phyloP scores from a whole-genome alignment of 2,329 filamentous ascomycete genomes.

The Eutypa lata region DNA sequence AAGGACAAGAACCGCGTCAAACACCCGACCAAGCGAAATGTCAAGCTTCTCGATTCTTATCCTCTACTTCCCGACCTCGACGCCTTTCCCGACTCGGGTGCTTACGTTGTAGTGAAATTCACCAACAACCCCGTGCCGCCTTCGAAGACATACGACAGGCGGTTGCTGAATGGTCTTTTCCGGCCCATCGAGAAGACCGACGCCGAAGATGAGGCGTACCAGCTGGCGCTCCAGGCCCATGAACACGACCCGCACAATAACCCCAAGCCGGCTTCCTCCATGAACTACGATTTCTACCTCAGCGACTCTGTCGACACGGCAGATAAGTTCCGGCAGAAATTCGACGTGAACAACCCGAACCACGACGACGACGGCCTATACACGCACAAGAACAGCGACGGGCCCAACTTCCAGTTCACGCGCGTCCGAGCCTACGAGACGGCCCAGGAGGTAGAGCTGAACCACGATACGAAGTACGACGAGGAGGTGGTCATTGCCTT shows the following conservation, averaged over 20 bases:
- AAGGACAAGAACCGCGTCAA: slow-evolving; percentile 52
- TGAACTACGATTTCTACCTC: slow-evolving; percentile 68
- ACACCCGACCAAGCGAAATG: slow-evolving; percentile 56
- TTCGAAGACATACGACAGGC: slow-evolving; percentile 53
- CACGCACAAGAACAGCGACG: slow-evolving; percentile 44
- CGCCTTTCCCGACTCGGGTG: slow-evolving; percentile 67
- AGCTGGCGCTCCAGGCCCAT: slow-evolving; percentile 49
- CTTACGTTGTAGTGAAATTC: slow-evolving; percentile 69
- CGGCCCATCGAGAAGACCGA: slow-evolving; percentile 55
- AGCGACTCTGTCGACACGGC: slow-evolving; percentile 46
- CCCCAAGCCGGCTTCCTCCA: slow-evolving; percentile 54
- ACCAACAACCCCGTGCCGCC: slow-evolving; percentile 60
- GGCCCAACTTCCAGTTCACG: slow-evolving; percentile 57
- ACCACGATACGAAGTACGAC: slow-evolving; percentile 58
- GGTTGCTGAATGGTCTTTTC: slow-evolving; percentile 60
- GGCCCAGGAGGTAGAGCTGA: slow-evolving; percentile 52
- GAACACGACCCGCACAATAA: slow-evolving; percentile 54
- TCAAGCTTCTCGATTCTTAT: slow-evolving; percentile 57
- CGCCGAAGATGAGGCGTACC: slow-evolving; percentile 51
- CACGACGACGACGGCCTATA: slow-evolving; percentile 54
- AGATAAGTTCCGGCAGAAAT: slow-evolving; percentile 57
- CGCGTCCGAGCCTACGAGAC: slow-evolving; percentile 65
- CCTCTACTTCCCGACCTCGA: slow-evolving; percentile 64
- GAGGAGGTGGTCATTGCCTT: slow-evolving; percentile 61
- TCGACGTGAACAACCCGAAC: slow-evolving; percentile 55